Evolutionary conservation across 441 rosid genomes (phyloP).

Genomic region (Pelargonium cotyledonis): DNA sequence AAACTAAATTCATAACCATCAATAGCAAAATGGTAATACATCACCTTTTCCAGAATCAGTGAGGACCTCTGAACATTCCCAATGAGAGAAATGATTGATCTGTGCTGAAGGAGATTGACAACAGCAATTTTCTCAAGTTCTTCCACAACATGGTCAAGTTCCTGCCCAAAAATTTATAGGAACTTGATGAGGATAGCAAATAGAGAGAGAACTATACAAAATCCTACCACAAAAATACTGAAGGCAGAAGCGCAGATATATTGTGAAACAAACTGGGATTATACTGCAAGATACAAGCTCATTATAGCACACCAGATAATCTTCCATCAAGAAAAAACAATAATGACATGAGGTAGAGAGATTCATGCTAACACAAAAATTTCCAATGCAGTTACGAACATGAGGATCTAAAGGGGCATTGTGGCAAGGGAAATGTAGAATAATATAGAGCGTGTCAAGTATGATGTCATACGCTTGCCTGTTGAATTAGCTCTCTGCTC

Average conservation of each 20-base stretch:
- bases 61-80: constrained; percentile 91
- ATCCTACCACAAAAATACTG: background rate
- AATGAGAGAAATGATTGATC: constrained; percentile 89
- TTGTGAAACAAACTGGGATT: background rate
- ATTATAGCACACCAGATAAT: background rate
- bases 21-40: background rate
- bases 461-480: constrained; percentile 47
- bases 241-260: background rate
- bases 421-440: background rate
- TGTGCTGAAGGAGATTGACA: constrained; percentile 74
- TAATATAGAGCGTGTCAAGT: background rate
- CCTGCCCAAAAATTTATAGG: constrained; percentile 35
- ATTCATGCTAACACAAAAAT: background rate
- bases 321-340: background rate
- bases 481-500: constrained; percentile 90
- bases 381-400: background rate
- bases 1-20: background rate
- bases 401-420: too few relatives aligned
- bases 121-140: constrained; percentile 90
- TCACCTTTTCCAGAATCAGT: constrained; percentile 84
- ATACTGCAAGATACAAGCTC: background rate
- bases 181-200: constrained; percentile 4
- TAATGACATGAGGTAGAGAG: background rate
- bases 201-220: constrained; percentile 9
- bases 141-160: constrained; percentile 88